Percentiles rank a stretch among this genome's conserved stretches.
These are phyloP conservation scores for Solanum piurae DNA, from an alignment of 257 asterid genomes.

Conservation along the genomic window DNA sequence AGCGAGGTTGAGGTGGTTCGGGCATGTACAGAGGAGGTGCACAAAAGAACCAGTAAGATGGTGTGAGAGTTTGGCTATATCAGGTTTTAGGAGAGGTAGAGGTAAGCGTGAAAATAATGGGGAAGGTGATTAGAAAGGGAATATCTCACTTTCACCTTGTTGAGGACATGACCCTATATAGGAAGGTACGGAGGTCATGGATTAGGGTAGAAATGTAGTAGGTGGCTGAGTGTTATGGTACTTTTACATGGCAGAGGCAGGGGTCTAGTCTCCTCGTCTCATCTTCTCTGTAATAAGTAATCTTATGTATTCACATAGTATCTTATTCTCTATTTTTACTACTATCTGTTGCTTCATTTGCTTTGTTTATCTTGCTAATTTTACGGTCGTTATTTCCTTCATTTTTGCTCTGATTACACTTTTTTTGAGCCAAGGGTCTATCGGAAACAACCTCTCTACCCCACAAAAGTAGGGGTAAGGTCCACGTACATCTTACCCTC, in stretches of 20 bases:
- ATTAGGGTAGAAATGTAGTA: not conserved
- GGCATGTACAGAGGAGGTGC: not conserved
- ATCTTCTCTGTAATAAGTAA: not conserved
- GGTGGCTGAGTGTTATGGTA: not conserved
- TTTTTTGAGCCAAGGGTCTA: not conserved
- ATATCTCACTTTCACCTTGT: not conserved
- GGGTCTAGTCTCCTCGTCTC: not conserved
- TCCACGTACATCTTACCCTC: not conserved
- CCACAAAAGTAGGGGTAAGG: not conserved
- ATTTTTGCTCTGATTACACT: not conserved
- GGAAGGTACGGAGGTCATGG: not conserved
- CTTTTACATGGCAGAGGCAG: not conserved
- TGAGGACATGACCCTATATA: not conserved
- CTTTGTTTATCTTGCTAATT: not conserved
- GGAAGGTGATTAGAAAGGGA: not conserved
- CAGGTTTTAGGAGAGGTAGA: not conserved
- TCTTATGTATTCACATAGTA: not conserved
- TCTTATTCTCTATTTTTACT: not conserved
- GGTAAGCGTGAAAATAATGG: not conserved
- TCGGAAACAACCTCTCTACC: not conserved
- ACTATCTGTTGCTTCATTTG: not conserved
- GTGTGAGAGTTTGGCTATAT: not conserved
- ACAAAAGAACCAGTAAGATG: not conserved
- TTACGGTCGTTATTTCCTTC: not conserved
- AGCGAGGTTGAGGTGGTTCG: not conserved